These are phyloP conservation scores for Pueraria montana DNA, from an alignment of 306 rosid genomes.

Conservation along the genomic window DNA sequence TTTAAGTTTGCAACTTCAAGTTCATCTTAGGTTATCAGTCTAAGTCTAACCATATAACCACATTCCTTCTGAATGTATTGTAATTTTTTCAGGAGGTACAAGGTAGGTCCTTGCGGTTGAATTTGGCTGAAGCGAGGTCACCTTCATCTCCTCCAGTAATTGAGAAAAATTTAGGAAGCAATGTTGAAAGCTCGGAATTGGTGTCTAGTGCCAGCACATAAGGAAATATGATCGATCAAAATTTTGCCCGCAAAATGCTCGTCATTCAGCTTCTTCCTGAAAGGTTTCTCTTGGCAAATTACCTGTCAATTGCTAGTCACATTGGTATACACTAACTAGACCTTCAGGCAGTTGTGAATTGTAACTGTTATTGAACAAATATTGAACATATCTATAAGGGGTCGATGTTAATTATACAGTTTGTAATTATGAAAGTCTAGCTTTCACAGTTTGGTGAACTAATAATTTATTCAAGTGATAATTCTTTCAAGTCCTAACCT, in stretches of 20 bases:
- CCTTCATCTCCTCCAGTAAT: slow-evolving; percentile 50
- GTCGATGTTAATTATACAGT: slow-evolving; percentile 18
- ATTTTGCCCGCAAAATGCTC: slow-evolving; percentile 43
- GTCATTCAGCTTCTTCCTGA: slow-evolving; percentile 17
- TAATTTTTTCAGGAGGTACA: slow-evolving; percentile 73
- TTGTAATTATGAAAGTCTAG: slow-evolving; percentile 39
- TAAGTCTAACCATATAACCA: neutral
- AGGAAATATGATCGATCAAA: slow-evolving; percentile 41
- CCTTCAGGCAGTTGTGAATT: slow-evolving; percentile 44
- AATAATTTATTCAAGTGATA: slow-evolving; percentile 9
- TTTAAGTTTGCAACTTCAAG: slow-evolving; percentile 16
- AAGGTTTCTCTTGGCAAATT: neutral
- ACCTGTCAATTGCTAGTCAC: slow-evolving; percentile 21
- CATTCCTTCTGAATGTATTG: slow-evolving; percentile 26
- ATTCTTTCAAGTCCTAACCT: slow-evolving; percentile 19
- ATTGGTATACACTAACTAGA: slow-evolving; percentile 39
- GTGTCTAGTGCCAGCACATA: slow-evolving; percentile 69
- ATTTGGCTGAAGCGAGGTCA: slow-evolving; percentile 61
- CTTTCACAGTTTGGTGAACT: slow-evolving; percentile 15
- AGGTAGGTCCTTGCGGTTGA: slow-evolving; percentile 80
- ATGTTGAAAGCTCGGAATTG: slow-evolving; percentile 62
- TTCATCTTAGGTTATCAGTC: slow-evolving; percentile 13
- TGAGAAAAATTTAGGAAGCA: slow-evolving; percentile 46
- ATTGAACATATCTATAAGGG: neutral
- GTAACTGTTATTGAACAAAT: slow-evolving; percentile 13